Percentiles rank a stretch among this genome's conserved stretches.
Conservation (phyloP, 208 protist genomes). For the Acanthamoeba healyi region DNA sequence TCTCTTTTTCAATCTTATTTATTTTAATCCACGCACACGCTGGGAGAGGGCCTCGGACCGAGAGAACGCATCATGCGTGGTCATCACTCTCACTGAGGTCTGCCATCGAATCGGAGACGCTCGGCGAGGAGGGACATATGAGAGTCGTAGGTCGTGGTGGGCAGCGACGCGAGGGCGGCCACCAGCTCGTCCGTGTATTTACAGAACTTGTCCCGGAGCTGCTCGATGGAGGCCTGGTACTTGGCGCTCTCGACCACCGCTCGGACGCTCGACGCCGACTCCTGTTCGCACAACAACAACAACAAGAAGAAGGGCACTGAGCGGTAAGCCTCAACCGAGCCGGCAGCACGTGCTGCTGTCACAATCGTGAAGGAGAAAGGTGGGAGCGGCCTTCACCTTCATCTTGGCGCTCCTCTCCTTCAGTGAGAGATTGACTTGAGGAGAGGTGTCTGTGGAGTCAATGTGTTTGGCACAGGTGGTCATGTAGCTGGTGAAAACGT, state of each 20-base stretch:
- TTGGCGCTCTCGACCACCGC: conserved; percentile 42
- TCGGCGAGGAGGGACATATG: conserved; percentile 57
- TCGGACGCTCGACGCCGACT: neutral
- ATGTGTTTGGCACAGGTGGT: conserved; percentile 15
- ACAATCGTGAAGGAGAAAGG: neutral
- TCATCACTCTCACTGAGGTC: no score
- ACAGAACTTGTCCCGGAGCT: conserved; percentile 29
- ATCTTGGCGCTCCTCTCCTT: neutral
- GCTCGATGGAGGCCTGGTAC: conserved; percentile 15
- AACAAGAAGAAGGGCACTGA: no score
- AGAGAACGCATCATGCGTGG: no score
- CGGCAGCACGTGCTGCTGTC: no score
- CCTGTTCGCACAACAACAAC: neutral
- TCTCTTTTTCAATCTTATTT: no score
- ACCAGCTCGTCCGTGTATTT: conserved; percentile 41
- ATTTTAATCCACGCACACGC: no score
- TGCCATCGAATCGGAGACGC: neutral
- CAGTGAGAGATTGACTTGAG: neutral
- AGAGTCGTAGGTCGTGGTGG: conserved; percentile 19
- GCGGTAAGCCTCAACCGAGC: neutral
- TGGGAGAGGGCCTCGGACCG: no score
- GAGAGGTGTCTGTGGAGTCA: neutral
- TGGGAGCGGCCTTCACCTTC: neutral
- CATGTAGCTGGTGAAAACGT: conserved; percentile 54
- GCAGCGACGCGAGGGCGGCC: conserved; percentile 14